Evolutionary conservation across 2,329 filamentous ascomycete genomes (phyloP), one percentile per base, ranked within the genome.

Genomic region (Neonectria neomacrospora): DNA sequence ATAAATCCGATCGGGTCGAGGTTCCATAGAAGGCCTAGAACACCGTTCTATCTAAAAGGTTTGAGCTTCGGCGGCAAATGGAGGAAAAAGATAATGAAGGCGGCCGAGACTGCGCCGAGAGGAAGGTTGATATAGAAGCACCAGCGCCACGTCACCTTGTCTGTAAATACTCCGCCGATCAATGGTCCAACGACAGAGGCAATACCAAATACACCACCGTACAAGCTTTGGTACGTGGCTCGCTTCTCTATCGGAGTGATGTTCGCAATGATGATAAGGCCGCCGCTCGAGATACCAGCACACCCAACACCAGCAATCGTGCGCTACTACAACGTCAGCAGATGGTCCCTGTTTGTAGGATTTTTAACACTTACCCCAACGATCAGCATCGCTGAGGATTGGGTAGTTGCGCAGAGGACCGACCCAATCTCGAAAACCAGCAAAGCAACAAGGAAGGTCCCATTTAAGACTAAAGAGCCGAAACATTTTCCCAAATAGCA

Each of bases 371-470:
- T n/a, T 55, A 55, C 53, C 16, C 64, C 64, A 5, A 66, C 37
- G 26, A 66, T 66, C 11, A 66, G 41, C 7, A 50, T 54, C 7
- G 18, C 34, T 12, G 61, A 61, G 22, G 50, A 51, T 14, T 34
- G 53, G 4, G 64, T 61, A 10, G 54, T 61, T 28, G 47, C 64
- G 22, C 64, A 64, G 20, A 66, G 12, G 2, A 61, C 30, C 1
- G 61, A 64, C 9, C 84, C 84, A 1, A 85, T 52, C 67, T 85
- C 83, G 52, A 87, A 85, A 28, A 85, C 72, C 34, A 77, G 57
- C n/a, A 87, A 73, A 1, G 75, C 72, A 2, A 58, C 42, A 2
- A 86, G 73, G 65, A 82, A 86, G 2, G 77, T 78, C 61, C 61
- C 77, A 79, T 67, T 78, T 79, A 57, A 85, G 75, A 20, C 1